A percentile compares a stretch with the other conserved stretches of the same genome.
Conservation (phyloP, 2,329 filamentous ascomycete genomes). For the Penicillium crustosum region DNA sequence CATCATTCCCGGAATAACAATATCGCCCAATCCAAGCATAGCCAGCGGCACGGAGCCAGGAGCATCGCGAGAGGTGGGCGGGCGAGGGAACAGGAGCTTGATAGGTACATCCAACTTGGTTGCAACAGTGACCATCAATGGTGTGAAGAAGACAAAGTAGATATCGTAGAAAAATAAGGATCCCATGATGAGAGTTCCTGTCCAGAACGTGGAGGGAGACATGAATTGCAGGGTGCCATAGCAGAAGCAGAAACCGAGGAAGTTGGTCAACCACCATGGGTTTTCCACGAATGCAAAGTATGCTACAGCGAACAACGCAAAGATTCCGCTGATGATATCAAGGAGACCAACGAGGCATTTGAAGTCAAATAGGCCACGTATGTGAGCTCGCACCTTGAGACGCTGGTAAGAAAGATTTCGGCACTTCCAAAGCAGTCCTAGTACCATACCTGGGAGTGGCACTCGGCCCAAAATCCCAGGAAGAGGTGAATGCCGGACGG, state of each 20-base stretch:
- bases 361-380: constrained; percentile 53
- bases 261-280: constrained; percentile 74
- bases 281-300: constrained; percentile 66
- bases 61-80: constrained; percentile 50
- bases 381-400: constrained; percentile 51
- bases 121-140: constrained; percentile 64
- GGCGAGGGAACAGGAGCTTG: constrained; percentile 81
- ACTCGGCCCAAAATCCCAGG: constrained; percentile 52
- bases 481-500: constrained; percentile 48
- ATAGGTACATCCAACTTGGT: constrained; percentile 88
- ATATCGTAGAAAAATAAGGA: constrained; percentile 95
- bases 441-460: constrained; percentile 42
- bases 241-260: constrained; percentile 83
- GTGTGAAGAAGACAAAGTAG: constrained; percentile 60
- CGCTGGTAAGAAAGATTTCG: constrained; percentile 52
- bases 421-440: constrained; percentile 49
- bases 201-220: constrained; percentile 84
- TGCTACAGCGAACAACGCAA: constrained; percentile 55
- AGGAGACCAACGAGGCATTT: constrained; percentile 48
- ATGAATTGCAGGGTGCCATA: constrained; percentile 80
- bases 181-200: constrained; percentile 72
- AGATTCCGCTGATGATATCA: constrained; percentile 55
- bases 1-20: constrained; percentile 88
- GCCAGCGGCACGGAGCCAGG: constrained; percentile 50
- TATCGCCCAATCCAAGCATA: constrained; percentile 92